Base-by-base conservation (phyloP, 352 stramenopile genomes). In the Phytopythium kandeliae region DNA sequence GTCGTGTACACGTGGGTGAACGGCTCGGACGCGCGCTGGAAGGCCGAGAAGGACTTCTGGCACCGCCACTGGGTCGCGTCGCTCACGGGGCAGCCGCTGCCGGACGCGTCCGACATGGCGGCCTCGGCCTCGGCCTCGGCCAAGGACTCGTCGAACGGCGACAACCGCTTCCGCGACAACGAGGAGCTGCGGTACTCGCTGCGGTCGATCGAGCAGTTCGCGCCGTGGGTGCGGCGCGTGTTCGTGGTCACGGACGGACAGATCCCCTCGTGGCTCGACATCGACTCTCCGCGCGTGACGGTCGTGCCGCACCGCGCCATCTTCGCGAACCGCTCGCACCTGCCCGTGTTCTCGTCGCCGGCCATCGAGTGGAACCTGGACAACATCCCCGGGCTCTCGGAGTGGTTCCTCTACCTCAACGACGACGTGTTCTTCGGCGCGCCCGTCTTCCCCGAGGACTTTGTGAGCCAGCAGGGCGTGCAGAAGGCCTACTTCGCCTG, bases 1-100 rank as follows among this genome's bases (percentile, higher is more conserved):
- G 91, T 96, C 25, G 94, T 98, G 24, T 98, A 98, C 68, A 98
- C 93, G 57, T 98, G 94, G 93, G 92, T 98, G 43, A 98, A 98
- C 57, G 93, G 94, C 43, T 95, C 86, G 13, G 94, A 98, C 51
- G 89, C 94, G 12, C 69, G 84, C 15, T 98, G 94, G 94, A 88
- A 95, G 42, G 74, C 74, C 17, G 69, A 94, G 43, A 95, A 95
- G 52, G 79, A 92, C 46, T 89, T 86, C 58, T 95, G 79, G 78
- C 84, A 95, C 67, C 85, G 87, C 57, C 79, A 89, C 62, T 95
- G 84, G 84, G 88, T 92, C 53, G 82, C 81, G 28, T 85, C 79
- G 43, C 65, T 97, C 24, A 92, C 82, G 35, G 74, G 74, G 2
- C 78, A 93, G 57, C 73, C 76, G 34, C 63, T 90, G 45, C 74